phyloP scores from a whole-genome alignment of 768 basidiomycete species.

The Hericium erinaceus region DNA sequence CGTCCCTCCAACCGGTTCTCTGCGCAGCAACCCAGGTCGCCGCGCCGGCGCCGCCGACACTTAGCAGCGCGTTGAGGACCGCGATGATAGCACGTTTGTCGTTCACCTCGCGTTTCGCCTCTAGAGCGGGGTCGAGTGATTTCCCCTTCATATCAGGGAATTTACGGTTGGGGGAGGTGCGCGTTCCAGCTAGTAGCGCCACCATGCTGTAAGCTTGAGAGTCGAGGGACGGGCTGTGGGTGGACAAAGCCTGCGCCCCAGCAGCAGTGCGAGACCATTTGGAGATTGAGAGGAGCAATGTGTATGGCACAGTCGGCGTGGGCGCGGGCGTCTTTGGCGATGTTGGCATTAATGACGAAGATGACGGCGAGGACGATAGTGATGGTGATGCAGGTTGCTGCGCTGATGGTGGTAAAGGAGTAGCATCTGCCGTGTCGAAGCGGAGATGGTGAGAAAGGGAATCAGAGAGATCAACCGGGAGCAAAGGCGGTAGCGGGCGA shows the following conservation, averaged over 20 bases:
- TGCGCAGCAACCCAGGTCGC: slow-evolving; percentile 70
- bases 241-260: slow-evolving; percentile 29
- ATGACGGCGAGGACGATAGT: neutral
- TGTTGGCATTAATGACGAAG: neutral
- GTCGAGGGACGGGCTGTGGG: slow-evolving; percentile 37
- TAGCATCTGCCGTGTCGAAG: slow-evolving; percentile 10
- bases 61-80: slow-evolving; percentile 63
- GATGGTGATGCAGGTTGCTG: neutral
- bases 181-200: slow-evolving; percentile 66
- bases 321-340: neutral
- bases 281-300: slow-evolving; percentile 47
- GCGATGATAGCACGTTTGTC: slow-evolving; percentile 63
- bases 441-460: slow-evolving; percentile 32
- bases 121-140: slow-evolving; percentile 27
- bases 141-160: slow-evolving; percentile 43
- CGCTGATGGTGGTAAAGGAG: no score
- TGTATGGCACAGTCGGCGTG: slow-evolving; percentile 47
- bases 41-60: slow-evolving; percentile 54
- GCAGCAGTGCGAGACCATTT: slow-evolving; percentile 55
- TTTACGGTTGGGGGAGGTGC: slow-evolving; percentile 67
- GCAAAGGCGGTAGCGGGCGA: slow-evolving; percentile 30
- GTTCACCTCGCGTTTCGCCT: slow-evolving; percentile 33
- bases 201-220: slow-evolving; percentile 58
- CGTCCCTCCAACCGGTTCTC: slow-evolving; percentile 51
- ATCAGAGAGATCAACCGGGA: slow-evolving; percentile 36